Evolutionary conservation across 2,329 filamentous ascomycete genomes (phyloP), one percentile per base, ranked within the genome.

Genomic region (Myriosclerotinia curreyana): DNA sequence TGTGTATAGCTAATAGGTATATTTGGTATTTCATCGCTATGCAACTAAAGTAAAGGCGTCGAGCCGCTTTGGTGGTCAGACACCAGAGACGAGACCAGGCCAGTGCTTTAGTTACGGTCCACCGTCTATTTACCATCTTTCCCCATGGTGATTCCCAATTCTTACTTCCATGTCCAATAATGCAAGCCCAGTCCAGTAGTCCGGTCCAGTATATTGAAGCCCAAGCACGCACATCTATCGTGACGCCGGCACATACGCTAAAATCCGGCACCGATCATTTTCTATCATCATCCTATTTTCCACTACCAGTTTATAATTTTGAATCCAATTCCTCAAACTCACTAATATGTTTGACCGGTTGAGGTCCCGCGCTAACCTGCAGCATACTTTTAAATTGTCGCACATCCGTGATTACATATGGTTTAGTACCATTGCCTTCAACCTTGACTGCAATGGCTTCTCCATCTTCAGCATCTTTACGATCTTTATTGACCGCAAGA

Each of bases 281-380:
- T 51, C 49, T 53, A 52, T 52, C 15, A 15, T 46, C 17, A 40
- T 42, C 49, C 8, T 20, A 25, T 48, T 11, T 31, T 5, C 5
- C 50, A 7, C 2, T 14, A 3, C 25, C 11, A 11, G 22, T 40
- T 82, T 75, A 94, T 64, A 97, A 81, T 79, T 97, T 97, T 17
- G 90, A 79, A 68, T 91, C 91, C 66, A 88, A 80, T 66, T 97
- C 94, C 75, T 96, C 90, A 76, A 94, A 98, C 72, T 92, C 90
- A 67, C 82, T 88, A 64, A 98, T 76, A 69, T 95, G 89, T 73
- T 84, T 87, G 38, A 90, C 84, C 0, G 93, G 85, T 66, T 82
- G 82, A 1, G 92, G 86, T 0, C 91, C 94, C 28, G 83, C 81
- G 68, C 87, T 95, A 36, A 91, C 83, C 65, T 84, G 79, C 71